Conservation (phyloP, 2,329 filamentous ascomycete species). For the Tolypocladium album region DNA sequence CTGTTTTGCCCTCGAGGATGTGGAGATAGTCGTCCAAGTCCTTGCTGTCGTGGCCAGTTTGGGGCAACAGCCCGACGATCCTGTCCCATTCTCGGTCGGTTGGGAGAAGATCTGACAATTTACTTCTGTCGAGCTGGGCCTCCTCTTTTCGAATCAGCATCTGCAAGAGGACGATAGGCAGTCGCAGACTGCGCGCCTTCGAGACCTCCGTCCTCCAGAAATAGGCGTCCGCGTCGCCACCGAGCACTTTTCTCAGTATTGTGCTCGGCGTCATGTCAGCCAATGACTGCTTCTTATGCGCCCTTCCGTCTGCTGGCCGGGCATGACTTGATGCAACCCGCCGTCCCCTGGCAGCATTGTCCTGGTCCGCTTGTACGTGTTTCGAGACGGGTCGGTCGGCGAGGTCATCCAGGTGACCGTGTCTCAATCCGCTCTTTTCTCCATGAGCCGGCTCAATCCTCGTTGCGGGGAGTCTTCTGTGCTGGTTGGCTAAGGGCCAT, state of each 20-base stretch:
- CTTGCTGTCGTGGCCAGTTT: slow-evolving; percentile 10
- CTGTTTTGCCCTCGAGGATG: slow-evolving; percentile 17
- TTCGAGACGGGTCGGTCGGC: not conserved
- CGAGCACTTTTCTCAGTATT: slow-evolving; percentile 12
- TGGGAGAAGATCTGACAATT: slow-evolving; percentile 15
- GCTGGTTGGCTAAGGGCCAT: not conserved
- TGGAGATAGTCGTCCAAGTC: slow-evolving; percentile 15
- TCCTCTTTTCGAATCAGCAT: slow-evolving; percentile 15
- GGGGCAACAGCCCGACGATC: slow-evolving; percentile 7
- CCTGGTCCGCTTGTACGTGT: not conserved
- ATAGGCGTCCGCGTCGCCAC: slow-evolving; percentile 1
- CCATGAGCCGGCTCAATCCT: not conserved
- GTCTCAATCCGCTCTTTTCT: not conserved
- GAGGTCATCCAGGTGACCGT: not conserved
- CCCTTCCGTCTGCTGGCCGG: not conserved
- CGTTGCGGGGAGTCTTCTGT: not conserved
- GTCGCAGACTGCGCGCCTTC: slow-evolving; percentile 12
- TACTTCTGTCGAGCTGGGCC: slow-evolving; percentile 5
- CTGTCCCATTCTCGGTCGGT: slow-evolving; percentile 10
- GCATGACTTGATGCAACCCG: not conserved
- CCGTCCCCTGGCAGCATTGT: not conserved
- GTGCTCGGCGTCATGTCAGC: slow-evolving; percentile 11
- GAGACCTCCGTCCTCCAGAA: slow-evolving; percentile 12
- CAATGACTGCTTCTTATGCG: slow-evolving; percentile 10
- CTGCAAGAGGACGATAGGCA: slow-evolving; percentile 21